Percentiles rank a stretch among this genome's conserved stretches.
Evolutionary conservation across 2,329 filamentous ascomycete species (phyloP).

Genomic region (Colletotrichum sp.): DNA sequence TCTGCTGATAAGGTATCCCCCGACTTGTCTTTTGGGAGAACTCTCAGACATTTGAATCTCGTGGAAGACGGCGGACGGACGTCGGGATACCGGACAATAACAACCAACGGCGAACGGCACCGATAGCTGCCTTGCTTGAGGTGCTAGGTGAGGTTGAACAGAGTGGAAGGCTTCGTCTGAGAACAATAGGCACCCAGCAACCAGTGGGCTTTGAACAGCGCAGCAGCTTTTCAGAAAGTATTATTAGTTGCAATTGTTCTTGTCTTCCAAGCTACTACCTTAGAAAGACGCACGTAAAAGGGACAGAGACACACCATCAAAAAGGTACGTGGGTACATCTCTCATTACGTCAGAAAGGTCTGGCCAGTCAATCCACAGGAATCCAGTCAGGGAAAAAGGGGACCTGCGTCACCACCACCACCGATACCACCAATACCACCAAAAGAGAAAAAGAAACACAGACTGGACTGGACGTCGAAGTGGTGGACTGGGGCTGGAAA

Average conservation of each 20-base stretch:
- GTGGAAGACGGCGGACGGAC: not conserved
- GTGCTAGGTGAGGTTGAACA: not conserved
- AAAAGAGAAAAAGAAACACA: not conserved
- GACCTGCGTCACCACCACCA: constrained; percentile 16
- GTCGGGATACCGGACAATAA: not conserved
- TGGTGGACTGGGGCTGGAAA: constrained; percentile 9
- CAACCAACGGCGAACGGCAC: not conserved
- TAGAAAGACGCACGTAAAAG: not conserved
- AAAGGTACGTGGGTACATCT: not conserved
- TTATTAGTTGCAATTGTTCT: not conserved
- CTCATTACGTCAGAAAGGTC: constrained; percentile 15
- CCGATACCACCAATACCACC: not conserved
- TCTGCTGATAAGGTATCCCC: not conserved
- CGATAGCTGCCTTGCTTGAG: not conserved
- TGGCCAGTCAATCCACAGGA: not conserved
- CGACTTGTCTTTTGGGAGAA: not conserved
- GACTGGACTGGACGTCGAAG: not conserved
- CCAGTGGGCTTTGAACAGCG: not conserved
- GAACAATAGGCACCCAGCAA: not conserved
- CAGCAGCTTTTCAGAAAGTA: not conserved
- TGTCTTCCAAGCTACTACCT: not conserved
- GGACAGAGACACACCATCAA: not conserved
- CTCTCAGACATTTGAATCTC: not conserved
- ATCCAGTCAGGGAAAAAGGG: constrained; percentile 14
- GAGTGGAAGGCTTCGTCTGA: not conserved